A percentile compares a stretch with the other conserved stretches of the same genome.
These are phyloP conservation scores for Cronartium quercuum DNA, from an alignment of 1,284 basidiomycete species.

Conservation along the genomic window DNA sequence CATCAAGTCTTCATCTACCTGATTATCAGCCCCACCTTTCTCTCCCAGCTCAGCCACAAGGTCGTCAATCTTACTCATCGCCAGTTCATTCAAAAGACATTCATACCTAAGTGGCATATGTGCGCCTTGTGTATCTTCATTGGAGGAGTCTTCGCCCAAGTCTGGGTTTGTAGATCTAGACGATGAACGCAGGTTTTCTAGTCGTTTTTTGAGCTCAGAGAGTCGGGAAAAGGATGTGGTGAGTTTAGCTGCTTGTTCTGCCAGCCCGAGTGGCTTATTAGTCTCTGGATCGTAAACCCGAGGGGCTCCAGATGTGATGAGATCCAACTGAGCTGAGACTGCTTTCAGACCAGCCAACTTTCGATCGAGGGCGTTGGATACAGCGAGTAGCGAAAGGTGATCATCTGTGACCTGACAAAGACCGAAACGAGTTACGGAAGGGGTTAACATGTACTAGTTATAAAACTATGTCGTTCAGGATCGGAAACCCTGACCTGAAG, in stretches of 20 bases:
- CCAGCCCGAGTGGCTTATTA: conserved; percentile 20
- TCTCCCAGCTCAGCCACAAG: conserved; percentile 22
- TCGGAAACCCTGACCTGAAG: conserved; percentile 14
- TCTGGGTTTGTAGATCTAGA: background rate
- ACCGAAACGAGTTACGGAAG: background rate
- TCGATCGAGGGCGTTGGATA: conserved; percentile 28
- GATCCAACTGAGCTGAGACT: conserved; percentile 16
- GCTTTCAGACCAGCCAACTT: conserved; percentile 19
- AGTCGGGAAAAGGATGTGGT: background rate
- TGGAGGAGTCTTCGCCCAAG: background rate
- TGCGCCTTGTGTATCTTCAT: background rate
- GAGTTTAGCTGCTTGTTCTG: conserved; percentile 3
- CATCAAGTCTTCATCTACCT: conserved; percentile 19
- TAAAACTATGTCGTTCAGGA: too few species aligned
- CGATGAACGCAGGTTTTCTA: background rate
- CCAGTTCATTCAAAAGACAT: conserved; percentile 15
- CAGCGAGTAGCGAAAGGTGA: conserved; percentile 17
- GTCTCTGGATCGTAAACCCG: conserved; percentile 19
- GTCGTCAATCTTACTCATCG: conserved; percentile 13
- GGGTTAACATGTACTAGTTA: background rate
- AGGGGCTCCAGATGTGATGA: conserved; percentile 11
- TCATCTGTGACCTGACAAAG: conserved; percentile 17
- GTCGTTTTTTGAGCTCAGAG: background rate
- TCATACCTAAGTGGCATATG: background rate
- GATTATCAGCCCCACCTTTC: conserved; percentile 4